Evolutionary conservation across 305 asterid species (phyloP).

Genomic region (Solanum hybrid): DNA sequence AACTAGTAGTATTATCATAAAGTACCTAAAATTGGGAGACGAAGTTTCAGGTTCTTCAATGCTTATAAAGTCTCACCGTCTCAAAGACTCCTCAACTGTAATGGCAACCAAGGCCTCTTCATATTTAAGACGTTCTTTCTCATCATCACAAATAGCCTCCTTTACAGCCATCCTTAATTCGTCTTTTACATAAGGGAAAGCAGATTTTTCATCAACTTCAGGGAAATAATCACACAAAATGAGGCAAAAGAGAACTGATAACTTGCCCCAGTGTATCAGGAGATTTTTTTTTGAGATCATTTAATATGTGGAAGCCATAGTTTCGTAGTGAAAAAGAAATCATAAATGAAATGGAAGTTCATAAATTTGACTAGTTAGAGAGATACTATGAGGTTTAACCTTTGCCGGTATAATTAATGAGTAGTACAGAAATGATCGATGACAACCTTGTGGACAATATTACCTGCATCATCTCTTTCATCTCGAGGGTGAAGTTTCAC

Average conservation of each 20-base stretch:
- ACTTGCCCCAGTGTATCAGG: neutral
- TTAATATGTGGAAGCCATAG: neutral
- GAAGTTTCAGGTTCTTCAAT: neutral
- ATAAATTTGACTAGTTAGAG: neutral
- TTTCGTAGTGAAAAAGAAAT: neutral
- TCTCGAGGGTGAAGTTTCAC: slow-evolving; percentile 46
- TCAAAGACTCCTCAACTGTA: slow-evolving; percentile 74
- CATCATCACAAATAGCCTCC: slow-evolving; percentile 74
- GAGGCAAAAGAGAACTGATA: neutral
- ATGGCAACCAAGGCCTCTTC: slow-evolving; percentile 90
- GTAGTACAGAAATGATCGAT: neutral
- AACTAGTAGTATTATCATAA: neutral
- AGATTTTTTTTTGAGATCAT: neutral
- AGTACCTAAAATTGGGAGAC: neutral
- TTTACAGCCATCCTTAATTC: slow-evolving; percentile 89
- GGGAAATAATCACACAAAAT: neutral
- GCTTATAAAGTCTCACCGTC: slow-evolving; percentile 46
- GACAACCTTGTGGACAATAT: neutral
- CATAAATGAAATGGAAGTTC: neutral
- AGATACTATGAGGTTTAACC: neutral
- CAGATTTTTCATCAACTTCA: slow-evolving; percentile 12
- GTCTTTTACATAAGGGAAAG: slow-evolving; percentile 33
- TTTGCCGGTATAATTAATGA: neutral
- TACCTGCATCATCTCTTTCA: slow-evolving; percentile 87
- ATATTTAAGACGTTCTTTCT: slow-evolving; percentile 41